These are phyloP conservation scores for Calonectria hawksworthii DNA, from an alignment of 2,329 filamentous ascomycete species.

Conservation along the genomic window DNA sequence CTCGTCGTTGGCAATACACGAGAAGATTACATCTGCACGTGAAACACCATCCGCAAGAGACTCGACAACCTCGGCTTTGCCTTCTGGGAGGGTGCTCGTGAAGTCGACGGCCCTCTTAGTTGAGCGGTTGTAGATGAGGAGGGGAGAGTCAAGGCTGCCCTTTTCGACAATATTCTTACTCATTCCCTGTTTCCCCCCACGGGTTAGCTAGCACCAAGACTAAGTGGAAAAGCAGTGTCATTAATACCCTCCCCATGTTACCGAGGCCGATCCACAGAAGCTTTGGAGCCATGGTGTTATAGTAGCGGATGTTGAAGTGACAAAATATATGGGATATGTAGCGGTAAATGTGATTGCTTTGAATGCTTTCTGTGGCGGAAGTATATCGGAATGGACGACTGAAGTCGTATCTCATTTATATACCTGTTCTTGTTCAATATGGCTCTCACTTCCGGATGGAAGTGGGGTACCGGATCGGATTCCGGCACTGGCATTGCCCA, in stretches of 20 bases:
- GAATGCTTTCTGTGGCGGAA: not conserved
- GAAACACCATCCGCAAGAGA: constrained; percentile 76
- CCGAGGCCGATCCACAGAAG: constrained; percentile 87
- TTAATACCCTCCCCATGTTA: constrained; percentile 85
- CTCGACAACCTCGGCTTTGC: constrained; percentile 74
- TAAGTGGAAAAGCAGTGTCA: not conserved
- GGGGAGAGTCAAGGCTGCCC: constrained; percentile 76
- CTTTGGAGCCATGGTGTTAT: constrained; percentile 65
- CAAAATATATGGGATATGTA: not conserved
- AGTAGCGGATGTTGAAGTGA: not conserved
- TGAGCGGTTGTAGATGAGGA: constrained; percentile 88
- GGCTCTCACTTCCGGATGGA: constrained; percentile 1
- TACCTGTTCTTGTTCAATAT: not conserved
- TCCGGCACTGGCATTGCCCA: constrained; percentile 11
- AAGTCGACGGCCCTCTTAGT: constrained; percentile 75
- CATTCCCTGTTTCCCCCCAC: constrained; percentile 74
- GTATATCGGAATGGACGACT: too few species aligned
- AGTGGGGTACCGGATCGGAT: constrained; percentile 13
- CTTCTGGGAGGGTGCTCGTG: constrained; percentile 69
- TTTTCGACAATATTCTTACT: constrained; percentile 86
- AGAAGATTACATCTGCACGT: constrained; percentile 83
- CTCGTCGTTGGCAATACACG: constrained; percentile 83
- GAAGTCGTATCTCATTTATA: not conserved
- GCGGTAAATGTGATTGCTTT: not conserved
- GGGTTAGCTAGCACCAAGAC: not conserved